phyloP scores from a whole-genome alignment of 805 yeast genomes.

The Yamadazyma akitaensis region DNA sequence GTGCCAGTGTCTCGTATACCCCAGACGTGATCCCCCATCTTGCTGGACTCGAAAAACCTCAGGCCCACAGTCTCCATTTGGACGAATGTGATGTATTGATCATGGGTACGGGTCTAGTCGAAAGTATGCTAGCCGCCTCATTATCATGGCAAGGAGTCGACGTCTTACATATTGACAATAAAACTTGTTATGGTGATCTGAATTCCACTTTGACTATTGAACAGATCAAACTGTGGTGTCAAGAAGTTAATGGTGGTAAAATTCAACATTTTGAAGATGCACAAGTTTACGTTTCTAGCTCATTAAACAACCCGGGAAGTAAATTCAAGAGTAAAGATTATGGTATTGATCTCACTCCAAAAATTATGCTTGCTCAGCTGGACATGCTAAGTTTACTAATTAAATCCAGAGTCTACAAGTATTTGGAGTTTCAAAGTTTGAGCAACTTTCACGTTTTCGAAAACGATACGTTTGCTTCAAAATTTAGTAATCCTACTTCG shows the following conservation, averaged over 20 bases:
- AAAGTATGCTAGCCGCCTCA: conserved; percentile 87
- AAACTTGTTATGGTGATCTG: conserved; percentile 84
- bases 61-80: conserved; percentile 60
- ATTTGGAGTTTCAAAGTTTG: conserved; percentile 87
- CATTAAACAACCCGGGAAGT: conserved; percentile 29
- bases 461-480: conserved; percentile 78
- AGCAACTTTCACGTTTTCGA: conserved; percentile 92
- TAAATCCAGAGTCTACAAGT: conserved; percentile 83
- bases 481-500: conserved; percentile 64
- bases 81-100: conserved; percentile 78
- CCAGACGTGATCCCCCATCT: conserved; percentile 61
- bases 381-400: conserved; percentile 76
- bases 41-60: conserved; percentile 76
- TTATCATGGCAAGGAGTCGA: conserved; percentile 98
- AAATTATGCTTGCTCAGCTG: conserved; percentile 84
- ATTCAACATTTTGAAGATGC: conserved; percentile 61
- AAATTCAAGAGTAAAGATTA: conserved; percentile 56
- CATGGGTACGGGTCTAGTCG: conserved; percentile 89
- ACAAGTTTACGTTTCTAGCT: conserved; percentile 69
- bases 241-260: conserved; percentile 53
- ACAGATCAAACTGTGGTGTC: conserved; percentile 81
- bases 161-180: conserved; percentile 84
- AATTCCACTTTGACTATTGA: conserved; percentile 83
- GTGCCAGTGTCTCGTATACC: conserved; percentile 41
- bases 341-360: conserved; percentile 85